phyloP scores from a whole-genome alignment of 139 green algal genomes.

The Nannochloris sp. region DNA sequence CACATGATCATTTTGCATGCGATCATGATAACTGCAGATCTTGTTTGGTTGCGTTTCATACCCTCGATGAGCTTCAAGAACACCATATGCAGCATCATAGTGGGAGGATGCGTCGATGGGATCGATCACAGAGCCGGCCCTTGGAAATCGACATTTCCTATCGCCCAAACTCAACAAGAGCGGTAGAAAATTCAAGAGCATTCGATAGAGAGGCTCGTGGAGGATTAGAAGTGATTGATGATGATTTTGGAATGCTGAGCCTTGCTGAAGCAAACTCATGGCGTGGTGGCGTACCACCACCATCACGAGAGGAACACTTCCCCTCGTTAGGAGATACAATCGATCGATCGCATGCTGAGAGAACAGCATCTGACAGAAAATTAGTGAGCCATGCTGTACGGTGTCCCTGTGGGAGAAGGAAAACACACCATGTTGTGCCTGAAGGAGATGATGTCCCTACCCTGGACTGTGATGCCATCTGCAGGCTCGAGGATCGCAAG shows the following conservation, averaged over 20 bases:
- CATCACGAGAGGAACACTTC: slow-evolving; percentile 10
- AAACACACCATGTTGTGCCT: slow-evolving; percentile 40
- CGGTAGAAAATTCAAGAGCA: background rate
- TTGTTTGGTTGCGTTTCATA: slow-evolving; percentile 57
- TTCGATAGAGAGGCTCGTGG: slow-evolving; percentile 29
- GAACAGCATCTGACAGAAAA: slow-evolving; percentile 1
- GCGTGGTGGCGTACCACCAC: background rate
- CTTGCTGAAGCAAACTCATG: background rate
- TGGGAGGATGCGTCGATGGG: slow-evolving; percentile 49
- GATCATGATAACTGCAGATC: slow-evolving; percentile 44
- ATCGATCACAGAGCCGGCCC: slow-evolving; percentile 32
- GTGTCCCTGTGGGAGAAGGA: slow-evolving; percentile 49
- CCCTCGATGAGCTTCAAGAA: slow-evolving; percentile 43
- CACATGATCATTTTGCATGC: slow-evolving; percentile 43
- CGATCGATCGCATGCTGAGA: slow-evolving; percentile 1
- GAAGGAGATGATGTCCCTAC: slow-evolving; percentile 26
- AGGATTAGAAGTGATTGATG: slow-evolving; percentile 52
- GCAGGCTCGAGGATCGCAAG: slow-evolving; percentile 27
- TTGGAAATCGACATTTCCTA: slow-evolving; percentile 41
- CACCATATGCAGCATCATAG: slow-evolving; percentile 38
- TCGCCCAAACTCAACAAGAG: background rate
- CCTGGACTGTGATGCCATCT: slow-evolving; percentile 47
- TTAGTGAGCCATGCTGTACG: slow-evolving; percentile 26
- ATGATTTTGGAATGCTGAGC: slow-evolving; percentile 30
- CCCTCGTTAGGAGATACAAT: slow-evolving; percentile 13